These are phyloP conservation scores for Rutstroemia sp. DNA, from an alignment of 2,329 filamentous ascomycete genomes.

Conservation along the genomic window DNA sequence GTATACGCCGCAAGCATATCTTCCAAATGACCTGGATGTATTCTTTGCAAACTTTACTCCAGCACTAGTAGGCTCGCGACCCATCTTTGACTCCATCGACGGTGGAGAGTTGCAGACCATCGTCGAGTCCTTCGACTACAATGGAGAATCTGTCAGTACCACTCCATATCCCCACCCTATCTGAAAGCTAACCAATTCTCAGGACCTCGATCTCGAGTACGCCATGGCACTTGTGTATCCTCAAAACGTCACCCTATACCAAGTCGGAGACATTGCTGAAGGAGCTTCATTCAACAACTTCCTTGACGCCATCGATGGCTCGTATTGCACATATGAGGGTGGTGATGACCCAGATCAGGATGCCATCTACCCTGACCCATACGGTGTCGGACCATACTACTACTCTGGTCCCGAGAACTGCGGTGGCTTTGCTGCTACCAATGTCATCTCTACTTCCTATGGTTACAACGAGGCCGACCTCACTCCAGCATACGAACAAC, in stretches of 20 bases:
- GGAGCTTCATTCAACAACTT: constrained; percentile 16
- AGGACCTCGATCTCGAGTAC: constrained; percentile 46
- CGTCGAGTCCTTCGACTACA: constrained; percentile 31
- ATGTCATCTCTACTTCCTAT: constrained; percentile 49
- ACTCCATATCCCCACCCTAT: neutral
- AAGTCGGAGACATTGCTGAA: constrained; percentile 28
- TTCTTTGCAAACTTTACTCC: constrained; percentile 40
- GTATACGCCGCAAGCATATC: constrained; percentile 39
- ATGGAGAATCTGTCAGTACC: constrained; percentile 37
- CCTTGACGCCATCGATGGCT: constrained; percentile 35
- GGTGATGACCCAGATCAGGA: constrained; percentile 33
- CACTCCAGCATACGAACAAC: constrained; percentile 39
- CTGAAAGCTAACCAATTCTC: neutral
- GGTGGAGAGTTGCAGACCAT: constrained; percentile 37
- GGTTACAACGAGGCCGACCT: constrained; percentile 41
- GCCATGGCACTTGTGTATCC: constrained; percentile 46
- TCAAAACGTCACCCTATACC: constrained; percentile 35
- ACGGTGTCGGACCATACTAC: constrained; percentile 12
- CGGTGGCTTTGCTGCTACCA: constrained; percentile 38
- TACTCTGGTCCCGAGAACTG: constrained; percentile 37
- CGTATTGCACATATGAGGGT: constrained; percentile 31
- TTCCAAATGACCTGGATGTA: constrained; percentile 40
- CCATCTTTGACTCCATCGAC: constrained; percentile 40
- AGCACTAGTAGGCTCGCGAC: constrained; percentile 37
- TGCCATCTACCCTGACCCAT: constrained; percentile 28